Percentiles rank a stretch among this genome's conserved stretches.
Evolutionary conservation across 331 rosid species (phyloP).

Genomic region (Quercus tomentella): DNA sequence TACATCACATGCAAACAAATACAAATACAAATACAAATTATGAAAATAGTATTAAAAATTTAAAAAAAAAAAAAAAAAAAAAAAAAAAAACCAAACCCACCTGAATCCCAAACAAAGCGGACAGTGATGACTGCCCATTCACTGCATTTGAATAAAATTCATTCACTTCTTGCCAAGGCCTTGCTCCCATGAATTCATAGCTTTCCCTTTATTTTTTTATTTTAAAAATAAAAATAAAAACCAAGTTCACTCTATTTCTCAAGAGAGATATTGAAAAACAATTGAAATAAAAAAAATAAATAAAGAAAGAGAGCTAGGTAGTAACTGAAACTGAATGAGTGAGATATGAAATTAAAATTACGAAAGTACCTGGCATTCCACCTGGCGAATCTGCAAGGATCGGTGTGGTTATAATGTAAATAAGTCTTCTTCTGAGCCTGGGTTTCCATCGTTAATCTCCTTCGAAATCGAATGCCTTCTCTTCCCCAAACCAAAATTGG

Average conservation of each 20-base stretch:
- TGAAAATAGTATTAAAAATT: no score
- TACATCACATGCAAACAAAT: no score
- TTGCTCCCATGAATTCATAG: constrained; percentile 62
- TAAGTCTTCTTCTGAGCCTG: constrained; percentile 17
- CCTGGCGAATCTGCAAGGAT: constrained; percentile 54
- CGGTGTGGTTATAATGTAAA: constrained; percentile 67
- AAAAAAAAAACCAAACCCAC: neutral
- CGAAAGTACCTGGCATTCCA: constrained; percentile 69
- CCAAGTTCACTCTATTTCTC: neutral
- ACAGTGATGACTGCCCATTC: constrained; percentile 34
- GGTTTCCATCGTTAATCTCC: constrained; percentile 40
- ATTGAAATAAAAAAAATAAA: neutral
- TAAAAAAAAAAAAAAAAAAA: no score
- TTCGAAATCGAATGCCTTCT: neutral
- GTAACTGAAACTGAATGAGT: neutral
- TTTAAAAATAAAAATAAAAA: neutral
- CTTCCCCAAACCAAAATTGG: neutral
- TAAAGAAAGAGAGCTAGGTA: no score
- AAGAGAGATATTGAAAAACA: neutral
- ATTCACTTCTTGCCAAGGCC: constrained; percentile 74
- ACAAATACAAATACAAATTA: no score
- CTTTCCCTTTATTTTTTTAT: constrained; percentile 39
- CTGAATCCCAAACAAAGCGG: constrained; percentile 44
- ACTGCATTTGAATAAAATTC: constrained; percentile 60
- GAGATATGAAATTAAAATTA: neutral